A percentile compares a stretch with the other conserved stretches of the same genome.
Evolutionary conservation across 176 grass and related monocot genomes (phyloP).

Genomic region (Elymus sibiricus): DNA sequence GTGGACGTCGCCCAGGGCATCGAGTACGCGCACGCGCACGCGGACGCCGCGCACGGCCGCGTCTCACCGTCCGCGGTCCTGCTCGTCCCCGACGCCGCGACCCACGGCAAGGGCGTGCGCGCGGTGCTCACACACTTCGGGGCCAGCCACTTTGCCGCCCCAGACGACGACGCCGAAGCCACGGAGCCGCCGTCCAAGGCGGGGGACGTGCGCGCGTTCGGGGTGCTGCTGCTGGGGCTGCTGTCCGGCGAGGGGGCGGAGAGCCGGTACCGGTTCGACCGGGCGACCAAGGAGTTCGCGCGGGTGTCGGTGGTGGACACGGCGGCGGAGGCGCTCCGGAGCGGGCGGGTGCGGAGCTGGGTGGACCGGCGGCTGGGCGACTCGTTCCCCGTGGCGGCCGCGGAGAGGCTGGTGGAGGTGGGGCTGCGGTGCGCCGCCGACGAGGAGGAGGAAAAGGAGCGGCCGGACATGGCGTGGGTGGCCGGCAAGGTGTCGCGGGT

Average conservation of each 20-base stretch:
- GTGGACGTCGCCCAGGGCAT: slow-evolving; percentile 60
- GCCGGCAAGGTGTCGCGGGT: slow-evolving; percentile 71
- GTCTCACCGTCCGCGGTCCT: slow-evolving; percentile 38
- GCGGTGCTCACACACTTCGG: slow-evolving; percentile 64
- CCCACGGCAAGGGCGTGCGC: slow-evolving; percentile 5
- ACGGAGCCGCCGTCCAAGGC: no score
- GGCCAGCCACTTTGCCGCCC: slow-evolving; percentile 26
- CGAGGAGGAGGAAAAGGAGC: background rate
- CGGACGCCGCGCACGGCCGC: slow-evolving; percentile 40
- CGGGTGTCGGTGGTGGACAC: slow-evolving; percentile 50
- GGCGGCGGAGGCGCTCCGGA: slow-evolving; percentile 34
- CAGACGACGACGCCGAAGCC: background rate
- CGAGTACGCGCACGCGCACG: slow-evolving; percentile 72
- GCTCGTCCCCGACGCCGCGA: slow-evolving; percentile 53
- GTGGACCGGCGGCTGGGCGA: slow-evolving; percentile 60
- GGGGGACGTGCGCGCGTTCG: slow-evolving; percentile 62
- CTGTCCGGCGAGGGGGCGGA: slow-evolving; percentile 52
- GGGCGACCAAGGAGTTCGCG: slow-evolving; percentile 37
- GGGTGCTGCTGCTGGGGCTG: slow-evolving; percentile 60
- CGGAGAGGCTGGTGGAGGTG: slow-evolving; percentile 52
- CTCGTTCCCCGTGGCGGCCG: slow-evolving; percentile 59
- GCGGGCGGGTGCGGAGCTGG: slow-evolving; percentile 44
- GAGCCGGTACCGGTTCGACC: slow-evolving; percentile 45
- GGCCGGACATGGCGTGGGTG: slow-evolving; percentile 64
- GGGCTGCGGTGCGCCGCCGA: slow-evolving; percentile 48